Conservation (phyloP, 2,329 filamentous ascomycete genomes). For the Alternaria burnsii region DNA sequence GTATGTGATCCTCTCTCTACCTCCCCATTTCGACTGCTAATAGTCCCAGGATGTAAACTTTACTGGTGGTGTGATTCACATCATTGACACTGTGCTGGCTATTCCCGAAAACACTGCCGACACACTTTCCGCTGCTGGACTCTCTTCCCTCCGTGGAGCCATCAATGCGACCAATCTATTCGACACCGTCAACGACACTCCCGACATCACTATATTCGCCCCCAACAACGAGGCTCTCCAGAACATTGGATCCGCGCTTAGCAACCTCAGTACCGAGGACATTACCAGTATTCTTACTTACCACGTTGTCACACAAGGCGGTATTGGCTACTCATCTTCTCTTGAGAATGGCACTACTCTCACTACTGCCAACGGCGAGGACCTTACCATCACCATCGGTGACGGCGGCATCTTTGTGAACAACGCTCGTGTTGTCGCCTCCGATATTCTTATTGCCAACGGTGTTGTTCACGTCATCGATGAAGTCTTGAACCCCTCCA, state of each 20-base stretch:
- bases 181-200: slow-evolving; percentile 51
- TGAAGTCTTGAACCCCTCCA: slow-evolving; percentile 64
- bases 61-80: slow-evolving; percentile 57
- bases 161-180: slow-evolving; percentile 51
- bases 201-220: slow-evolving; percentile 70
- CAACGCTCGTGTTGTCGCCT: slow-evolving; percentile 52
- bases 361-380: slow-evolving; percentile 47
- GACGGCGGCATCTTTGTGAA: slow-evolving; percentile 55
- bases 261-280: slow-evolving; percentile 57
- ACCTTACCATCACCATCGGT: slow-evolving; percentile 53
- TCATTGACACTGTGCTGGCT: slow-evolving; percentile 56
- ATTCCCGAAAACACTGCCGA: slow-evolving; percentile 47
- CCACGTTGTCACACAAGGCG: slow-evolving; percentile 65
- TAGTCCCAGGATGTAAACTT: slow-evolving; percentile 53
- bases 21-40: neutral
- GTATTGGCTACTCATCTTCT: slow-evolving; percentile 62
- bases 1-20: slow-evolving; percentile 48
- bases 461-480: slow-evolving; percentile 64
- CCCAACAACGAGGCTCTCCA: slow-evolving; percentile 69
- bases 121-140: slow-evolving; percentile 45
- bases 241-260: slow-evolving; percentile 62
- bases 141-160: slow-evolving; percentile 55
- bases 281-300: slow-evolving; percentile 67
- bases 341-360: slow-evolving; percentile 55
- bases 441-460: slow-evolving; percentile 55